phyloP scores from a whole-genome alignment of 2,329 filamentous ascomycete species.

The Boeremia exigua region DNA sequence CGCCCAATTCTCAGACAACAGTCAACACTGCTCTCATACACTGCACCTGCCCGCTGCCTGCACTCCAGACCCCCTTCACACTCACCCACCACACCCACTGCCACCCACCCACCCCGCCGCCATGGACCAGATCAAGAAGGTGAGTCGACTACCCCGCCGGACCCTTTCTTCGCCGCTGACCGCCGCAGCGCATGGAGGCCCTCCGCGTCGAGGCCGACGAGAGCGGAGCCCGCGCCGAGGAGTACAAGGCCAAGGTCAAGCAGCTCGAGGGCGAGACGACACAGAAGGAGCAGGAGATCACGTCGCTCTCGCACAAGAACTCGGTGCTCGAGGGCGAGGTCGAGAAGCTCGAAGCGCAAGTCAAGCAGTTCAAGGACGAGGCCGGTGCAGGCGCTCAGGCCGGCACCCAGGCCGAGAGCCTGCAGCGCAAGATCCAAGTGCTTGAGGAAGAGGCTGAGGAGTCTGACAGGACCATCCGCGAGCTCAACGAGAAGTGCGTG shows the following conservation, averaged over 20 bases:
- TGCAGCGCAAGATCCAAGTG: slow-evolving; percentile 90
- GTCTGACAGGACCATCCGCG: slow-evolving; percentile 93
- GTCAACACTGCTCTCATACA: slow-evolving; percentile 20
- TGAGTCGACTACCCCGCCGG: slow-evolving; percentile 60
- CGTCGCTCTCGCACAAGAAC: slow-evolving; percentile 95
- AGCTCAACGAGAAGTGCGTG: slow-evolving; percentile 96
- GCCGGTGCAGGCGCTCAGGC: slow-evolving; percentile 82
- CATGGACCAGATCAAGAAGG: slow-evolving; percentile 92
- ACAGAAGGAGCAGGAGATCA: slow-evolving; percentile 97
- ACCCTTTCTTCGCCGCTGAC: slow-evolving; percentile 35
- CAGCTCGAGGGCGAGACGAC: slow-evolving; percentile 91
- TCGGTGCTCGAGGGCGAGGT: slow-evolving; percentile 86
- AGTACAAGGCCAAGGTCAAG: slow-evolving; percentile 88
- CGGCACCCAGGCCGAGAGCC: slow-evolving; percentile 87
- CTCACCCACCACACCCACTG: slow-evolving; percentile 2
- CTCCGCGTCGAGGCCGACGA: slow-evolving; percentile 95
- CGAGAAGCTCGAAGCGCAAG: slow-evolving; percentile 84
- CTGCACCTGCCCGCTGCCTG: slow-evolving; percentile 13
- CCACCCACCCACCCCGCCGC: slow-evolving; percentile 24
- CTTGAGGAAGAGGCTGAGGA: slow-evolving; percentile 98
- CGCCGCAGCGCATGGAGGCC: slow-evolving; percentile 83
- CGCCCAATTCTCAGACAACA: slow-evolving; percentile 32
- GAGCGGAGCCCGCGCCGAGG: slow-evolving; percentile 79
- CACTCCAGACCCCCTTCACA: slow-evolving; percentile 8
- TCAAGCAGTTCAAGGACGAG: slow-evolving; percentile 87